phyloP scores from a whole-genome alignment of 2,329 filamentous ascomycete genomes.

The Alternaria hordeiaustralica region DNA sequence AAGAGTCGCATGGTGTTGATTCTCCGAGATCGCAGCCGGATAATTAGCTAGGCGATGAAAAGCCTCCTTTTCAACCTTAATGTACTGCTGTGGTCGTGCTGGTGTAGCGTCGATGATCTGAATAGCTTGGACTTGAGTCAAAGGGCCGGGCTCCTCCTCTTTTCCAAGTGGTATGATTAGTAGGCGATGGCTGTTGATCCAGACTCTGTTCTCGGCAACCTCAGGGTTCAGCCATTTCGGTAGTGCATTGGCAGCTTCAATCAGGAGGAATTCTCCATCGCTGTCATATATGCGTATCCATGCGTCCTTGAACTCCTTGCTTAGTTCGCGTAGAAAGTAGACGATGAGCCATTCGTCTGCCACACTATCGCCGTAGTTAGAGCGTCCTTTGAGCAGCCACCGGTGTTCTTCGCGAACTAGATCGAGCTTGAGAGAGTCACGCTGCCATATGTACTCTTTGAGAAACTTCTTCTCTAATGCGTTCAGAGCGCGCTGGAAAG shows the following conservation, averaged over 20 bases:
- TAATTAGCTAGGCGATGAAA: slow-evolving; percentile 89
- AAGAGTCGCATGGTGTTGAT: slow-evolving; percentile 76
- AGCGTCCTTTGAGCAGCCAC: slow-evolving; percentile 73
- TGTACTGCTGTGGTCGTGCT: slow-evolving; percentile 70
- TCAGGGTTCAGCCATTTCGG: slow-evolving; percentile 93
- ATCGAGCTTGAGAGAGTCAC: slow-evolving; percentile 77
- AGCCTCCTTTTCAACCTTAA: slow-evolving; percentile 81
- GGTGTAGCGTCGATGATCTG: slow-evolving; percentile 64
- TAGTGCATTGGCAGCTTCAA: slow-evolving; percentile 87
- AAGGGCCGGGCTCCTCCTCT: slow-evolving; percentile 35
- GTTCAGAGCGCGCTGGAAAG: slow-evolving; percentile 72
- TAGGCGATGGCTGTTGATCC: slow-evolving; percentile 81
- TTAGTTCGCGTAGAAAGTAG: slow-evolving; percentile 83
- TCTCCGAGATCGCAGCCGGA: slow-evolving; percentile 74
- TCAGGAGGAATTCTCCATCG: slow-evolving; percentile 93
- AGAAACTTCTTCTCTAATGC: slow-evolving; percentile 69
- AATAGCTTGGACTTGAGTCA: slow-evolving; percentile 71
- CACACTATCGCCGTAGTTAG: slow-evolving; percentile 90
- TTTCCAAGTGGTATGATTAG: slow-evolving; percentile 69
- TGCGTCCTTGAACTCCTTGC: slow-evolving; percentile 71
- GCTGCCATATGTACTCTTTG: slow-evolving; percentile 95
- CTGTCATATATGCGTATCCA: slow-evolving; percentile 87
- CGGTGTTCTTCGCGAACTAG: slow-evolving; percentile 63
- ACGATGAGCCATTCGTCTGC: slow-evolving; percentile 98
- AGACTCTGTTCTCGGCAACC: slow-evolving; percentile 83